Conservation (phyloP, 108 stramenopile genomes). For the Mayamaea pseudoterrestris region DNA sequence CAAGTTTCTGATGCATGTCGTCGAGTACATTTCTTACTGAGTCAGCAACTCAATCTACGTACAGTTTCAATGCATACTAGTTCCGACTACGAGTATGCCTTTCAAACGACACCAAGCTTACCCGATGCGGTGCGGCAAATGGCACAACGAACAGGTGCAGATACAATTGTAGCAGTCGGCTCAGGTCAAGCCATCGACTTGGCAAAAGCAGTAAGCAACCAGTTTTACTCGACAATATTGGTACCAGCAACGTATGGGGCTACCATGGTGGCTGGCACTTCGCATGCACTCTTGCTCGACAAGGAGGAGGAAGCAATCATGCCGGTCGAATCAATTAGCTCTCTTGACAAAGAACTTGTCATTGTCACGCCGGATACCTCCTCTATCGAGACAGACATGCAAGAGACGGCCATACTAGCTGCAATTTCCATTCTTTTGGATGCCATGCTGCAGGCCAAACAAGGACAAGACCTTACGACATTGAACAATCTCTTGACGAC, state of each 20-base stretch:
- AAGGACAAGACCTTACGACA: not conserved
- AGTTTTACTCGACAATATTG: conserved; percentile 12
- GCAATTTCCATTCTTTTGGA: conserved; percentile 16
- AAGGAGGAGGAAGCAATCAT: conserved; percentile 50
- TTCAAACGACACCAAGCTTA: conserved; percentile 12
- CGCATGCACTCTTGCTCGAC: conserved; percentile 41
- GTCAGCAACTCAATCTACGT: conserved; percentile 18
- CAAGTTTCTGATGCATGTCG: conserved; percentile 15
- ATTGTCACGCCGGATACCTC: not conserved
- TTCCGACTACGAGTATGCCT: conserved; percentile 12
- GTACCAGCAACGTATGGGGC: conserved; percentile 46
- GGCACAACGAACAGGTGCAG: conserved; percentile 23
- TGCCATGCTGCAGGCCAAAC: conserved; percentile 2
- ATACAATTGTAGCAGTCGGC: conserved; percentile 45
- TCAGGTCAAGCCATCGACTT: conserved; percentile 65
- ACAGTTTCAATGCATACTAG: too few relatives aligned
- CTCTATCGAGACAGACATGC: not conserved
- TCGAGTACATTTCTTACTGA: conserved; percentile 13
- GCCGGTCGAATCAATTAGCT: conserved; percentile 14
- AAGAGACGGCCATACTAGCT: conserved; percentile 9
- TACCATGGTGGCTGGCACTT: conserved; percentile 34
- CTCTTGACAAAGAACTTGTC: not conserved
- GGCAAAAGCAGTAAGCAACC: conserved; percentile 30
- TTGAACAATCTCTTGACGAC: not conserved
- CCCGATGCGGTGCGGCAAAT: conserved; percentile 15